Conservation (phyloP, 2,329 filamentous ascomycete genomes). For the Curvularia verruculosa region DNA sequence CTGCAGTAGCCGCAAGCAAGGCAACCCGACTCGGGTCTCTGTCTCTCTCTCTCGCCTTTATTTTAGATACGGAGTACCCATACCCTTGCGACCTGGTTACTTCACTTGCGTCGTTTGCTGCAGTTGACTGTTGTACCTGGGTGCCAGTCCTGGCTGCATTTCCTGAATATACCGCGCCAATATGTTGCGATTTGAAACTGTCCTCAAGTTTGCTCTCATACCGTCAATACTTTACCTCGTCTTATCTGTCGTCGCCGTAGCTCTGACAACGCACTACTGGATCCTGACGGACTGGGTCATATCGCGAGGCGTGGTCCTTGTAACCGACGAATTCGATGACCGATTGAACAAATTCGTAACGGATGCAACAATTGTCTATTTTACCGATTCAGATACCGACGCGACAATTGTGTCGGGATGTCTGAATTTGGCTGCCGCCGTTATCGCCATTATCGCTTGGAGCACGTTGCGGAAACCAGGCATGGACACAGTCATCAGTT, state of each 20-base stretch:
- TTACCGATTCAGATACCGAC: conserved; percentile 30
- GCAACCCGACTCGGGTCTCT: conserved; percentile 7
- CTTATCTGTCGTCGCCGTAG: conserved; percentile 37
- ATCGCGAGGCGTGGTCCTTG: conserved; percentile 26
- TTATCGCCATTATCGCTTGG: conserved; percentile 36
- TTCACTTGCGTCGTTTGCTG: neutral
- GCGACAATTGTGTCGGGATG: conserved; percentile 37
- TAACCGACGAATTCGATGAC: conserved; percentile 23
- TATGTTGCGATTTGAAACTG: conserved; percentile 28
- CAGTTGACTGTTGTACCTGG: neutral
- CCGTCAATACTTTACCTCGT: conserved; percentile 35
- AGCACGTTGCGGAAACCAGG: conserved; percentile 28
- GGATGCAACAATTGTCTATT: conserved; percentile 39
- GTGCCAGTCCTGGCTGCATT: conserved; percentile 7
- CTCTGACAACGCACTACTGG: conserved; percentile 40
- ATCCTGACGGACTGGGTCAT: conserved; percentile 39
- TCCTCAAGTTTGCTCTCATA: conserved; percentile 32
- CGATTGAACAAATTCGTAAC: conserved; percentile 24
- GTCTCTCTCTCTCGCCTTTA: conserved; percentile 13
- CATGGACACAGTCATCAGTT: conserved; percentile 33
- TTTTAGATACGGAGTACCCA: conserved; percentile 22
- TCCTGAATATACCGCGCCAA: conserved; percentile 1
- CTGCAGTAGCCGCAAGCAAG: conserved; percentile 16
- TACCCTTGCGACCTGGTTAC: conserved; percentile 14
- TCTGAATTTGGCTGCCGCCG: conserved; percentile 30